Evolutionary conservation across 495 filamentous ascomycete species (phyloP).

Genomic region (Hamigera avellanea): DNA sequence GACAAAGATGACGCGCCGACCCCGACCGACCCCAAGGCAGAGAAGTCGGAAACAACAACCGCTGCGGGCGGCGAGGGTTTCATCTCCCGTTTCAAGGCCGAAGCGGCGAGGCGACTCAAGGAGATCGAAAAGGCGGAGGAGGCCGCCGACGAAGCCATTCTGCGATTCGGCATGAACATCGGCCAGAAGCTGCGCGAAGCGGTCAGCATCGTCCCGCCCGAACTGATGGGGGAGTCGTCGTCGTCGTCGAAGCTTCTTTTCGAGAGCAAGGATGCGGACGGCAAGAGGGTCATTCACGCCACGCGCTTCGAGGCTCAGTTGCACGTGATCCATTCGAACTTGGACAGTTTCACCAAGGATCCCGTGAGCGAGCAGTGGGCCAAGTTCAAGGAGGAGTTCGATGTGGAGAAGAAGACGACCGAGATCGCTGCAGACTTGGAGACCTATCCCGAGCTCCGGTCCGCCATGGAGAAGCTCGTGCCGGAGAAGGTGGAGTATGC

Average conservation of each 20-base stretch:
- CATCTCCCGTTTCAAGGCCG: slow-evolving; percentile 68
- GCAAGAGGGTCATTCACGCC: slow-evolving; percentile 82
- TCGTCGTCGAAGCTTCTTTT: slow-evolving; percentile 53
- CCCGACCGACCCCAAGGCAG: slow-evolving; percentile 16
- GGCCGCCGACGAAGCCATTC: slow-evolving; percentile 90
- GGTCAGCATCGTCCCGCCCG: slow-evolving; percentile 71
- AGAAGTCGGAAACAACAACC: slow-evolving; percentile 34
- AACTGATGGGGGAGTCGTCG: slow-evolving; percentile 22
- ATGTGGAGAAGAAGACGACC: slow-evolving; percentile 74
- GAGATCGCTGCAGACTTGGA: slow-evolving; percentile 74
- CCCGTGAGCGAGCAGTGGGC: slow-evolving; percentile 64
- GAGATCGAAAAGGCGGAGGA: slow-evolving; percentile 93
- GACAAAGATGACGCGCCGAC: slow-evolving; percentile 24
- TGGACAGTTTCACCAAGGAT: slow-evolving; percentile 78
- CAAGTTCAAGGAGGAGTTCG: slow-evolving; percentile 63
- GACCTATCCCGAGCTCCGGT: slow-evolving; percentile 76
- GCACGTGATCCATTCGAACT: slow-evolving; percentile 80
- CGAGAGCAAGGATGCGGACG: slow-evolving; percentile 82
- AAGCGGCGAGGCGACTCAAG: slow-evolving; percentile 74
- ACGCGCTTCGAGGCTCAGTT: slow-evolving; percentile 93
- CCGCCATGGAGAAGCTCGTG: slow-evolving; percentile 92
- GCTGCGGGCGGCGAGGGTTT: slow-evolving; percentile 60
- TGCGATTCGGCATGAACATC: slow-evolving; percentile 87
- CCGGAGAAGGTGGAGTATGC: slow-evolving; percentile 80
- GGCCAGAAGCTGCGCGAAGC: slow-evolving; percentile 86